phyloP scores from a whole-genome alignment of 2,329 filamentous ascomycete genomes.

The Dichotomopilus funicola region DNA sequence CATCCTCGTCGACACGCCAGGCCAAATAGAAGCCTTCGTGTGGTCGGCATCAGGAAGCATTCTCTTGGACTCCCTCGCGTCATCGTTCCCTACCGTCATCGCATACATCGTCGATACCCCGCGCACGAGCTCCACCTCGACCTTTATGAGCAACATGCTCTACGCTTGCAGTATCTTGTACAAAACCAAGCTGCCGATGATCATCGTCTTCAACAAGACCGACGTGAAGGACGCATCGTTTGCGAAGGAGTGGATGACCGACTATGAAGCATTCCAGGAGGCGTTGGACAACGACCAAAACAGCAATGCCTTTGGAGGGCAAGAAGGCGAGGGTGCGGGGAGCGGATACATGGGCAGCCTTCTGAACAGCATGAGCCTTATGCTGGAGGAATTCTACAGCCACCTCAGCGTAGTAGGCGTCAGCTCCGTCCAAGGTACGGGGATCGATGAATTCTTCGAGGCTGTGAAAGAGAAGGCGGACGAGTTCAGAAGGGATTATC shows the following conservation, averaged over 20 bases:
- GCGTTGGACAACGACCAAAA: slow-evolving; percentile 77
- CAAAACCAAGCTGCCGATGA: slow-evolving; percentile 98
- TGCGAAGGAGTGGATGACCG: slow-evolving; percentile 98
- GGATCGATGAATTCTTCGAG: slow-evolving; percentile 87
- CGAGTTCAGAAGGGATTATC: slow-evolving; percentile 87
- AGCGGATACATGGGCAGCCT: slow-evolving; percentile 95
- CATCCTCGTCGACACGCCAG: slow-evolving; percentile 90
- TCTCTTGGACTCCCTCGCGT: slow-evolving; percentile 84
- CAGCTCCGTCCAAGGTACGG: slow-evolving; percentile 84
- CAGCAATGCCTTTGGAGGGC: slow-evolving; percentile 65
- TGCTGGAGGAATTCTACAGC: slow-evolving; percentile 95
- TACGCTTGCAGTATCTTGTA: slow-evolving; percentile 98
- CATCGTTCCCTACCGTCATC: slow-evolving; percentile 91
- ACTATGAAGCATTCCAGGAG: slow-evolving; percentile 91
- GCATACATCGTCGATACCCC: slow-evolving; percentile 98
- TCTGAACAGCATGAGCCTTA: slow-evolving; percentile 94
- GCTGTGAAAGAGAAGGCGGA: slow-evolving; percentile 80
- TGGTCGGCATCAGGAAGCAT: slow-evolving; percentile 97
- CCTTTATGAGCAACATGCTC: slow-evolving; percentile 99
- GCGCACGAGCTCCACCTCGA: slow-evolving; percentile 83
- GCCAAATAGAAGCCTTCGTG: slow-evolving; percentile 97
- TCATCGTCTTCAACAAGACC: slow-evolving; percentile 98
- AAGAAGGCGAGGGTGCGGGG: slow-evolving; percentile 61
- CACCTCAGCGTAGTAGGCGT: slow-evolving; percentile 91
- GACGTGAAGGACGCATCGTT: slow-evolving; percentile 88